Base-by-base conservation (phyloP, 805 yeast genomes). In the Saturnispora saitoi region DNA sequence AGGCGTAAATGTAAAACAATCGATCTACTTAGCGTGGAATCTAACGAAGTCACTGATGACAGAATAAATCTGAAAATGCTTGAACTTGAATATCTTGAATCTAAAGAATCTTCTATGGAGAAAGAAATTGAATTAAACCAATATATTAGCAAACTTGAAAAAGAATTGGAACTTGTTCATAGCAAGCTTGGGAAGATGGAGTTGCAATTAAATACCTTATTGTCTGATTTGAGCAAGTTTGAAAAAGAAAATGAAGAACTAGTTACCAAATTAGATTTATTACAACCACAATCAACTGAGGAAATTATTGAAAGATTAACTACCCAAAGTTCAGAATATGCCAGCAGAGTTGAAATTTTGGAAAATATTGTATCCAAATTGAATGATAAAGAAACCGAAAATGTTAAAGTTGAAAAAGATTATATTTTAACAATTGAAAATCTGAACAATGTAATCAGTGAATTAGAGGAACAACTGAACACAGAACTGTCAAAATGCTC, bases 351-450 rank as follows among this genome's bases (percentile, higher is more conserved):
- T 3, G n/a, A 4, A 3, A 9, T 15, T 11, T 22, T 19, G 14
- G 28, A 29, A n/a, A 19, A 22, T 9, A 10, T 14, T 11, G 12
- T 34, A 15, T 11, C 62, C 69, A 39, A 61, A 77, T 3, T 43
- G 50, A 0, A 48, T 51, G 3, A 56, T 77, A n/a, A 61, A 65
- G 24, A 50, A 52, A 4, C 68, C 74, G 2, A 57, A 80, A 0
- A 9, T 22, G 4, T 8, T 12, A n/a, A 75, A 42, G 61, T 80
- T 29, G 82, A 78, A 48, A 70, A 69, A 10, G 64, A 61, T 38
- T 79, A 73, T 47, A 28, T 56, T 1, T 69, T 63, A 20, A 63
- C 74, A 0, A 81, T 78, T 50, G 49, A 52, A 4, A 77, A 76
- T 24, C 61, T 79, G 12, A 63, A 66, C 12, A 48, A 55, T 2